Conservation (phyloP, 2,329 filamentous ascomycete species). For the Leptographium radiaticola region DNA sequence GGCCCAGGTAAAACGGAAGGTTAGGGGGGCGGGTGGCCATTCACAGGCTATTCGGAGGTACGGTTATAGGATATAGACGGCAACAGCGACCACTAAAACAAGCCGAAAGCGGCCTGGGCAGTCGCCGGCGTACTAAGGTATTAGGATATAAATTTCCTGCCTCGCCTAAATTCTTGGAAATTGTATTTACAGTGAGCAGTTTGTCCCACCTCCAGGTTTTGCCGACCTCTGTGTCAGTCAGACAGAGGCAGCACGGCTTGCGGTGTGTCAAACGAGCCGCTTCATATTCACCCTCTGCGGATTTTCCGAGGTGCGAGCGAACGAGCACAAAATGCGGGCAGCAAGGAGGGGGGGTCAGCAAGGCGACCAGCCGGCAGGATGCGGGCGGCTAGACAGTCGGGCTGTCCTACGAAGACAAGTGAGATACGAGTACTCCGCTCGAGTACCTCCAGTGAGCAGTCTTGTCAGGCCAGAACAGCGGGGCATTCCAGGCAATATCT, state of each 20-base stretch:
- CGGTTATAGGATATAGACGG: no score
- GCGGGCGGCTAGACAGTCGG: neutral
- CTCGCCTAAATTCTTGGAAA: no score
- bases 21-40: neutral
- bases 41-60: no score
- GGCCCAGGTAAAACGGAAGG: neutral
- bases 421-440: neutral
- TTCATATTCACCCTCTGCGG: neutral
- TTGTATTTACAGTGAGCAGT: neutral
- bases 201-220: neutral
- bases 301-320: neutral
- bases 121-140: no score
- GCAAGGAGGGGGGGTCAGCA: neutral
- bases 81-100: no score
- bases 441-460: neutral
- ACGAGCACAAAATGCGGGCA: neutral
- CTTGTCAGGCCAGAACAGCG: neutral
- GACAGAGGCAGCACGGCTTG: no score
- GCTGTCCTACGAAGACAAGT: neutral
- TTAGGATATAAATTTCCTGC: no score
- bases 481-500: neutral
- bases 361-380: neutral
- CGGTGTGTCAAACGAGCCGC: neutral
- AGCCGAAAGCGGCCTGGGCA: no score
- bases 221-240: no score